Evolutionary conservation across 495 filamentous ascomycete species (phyloP).

Genomic region (Astrocystis sublimbata): DNA sequence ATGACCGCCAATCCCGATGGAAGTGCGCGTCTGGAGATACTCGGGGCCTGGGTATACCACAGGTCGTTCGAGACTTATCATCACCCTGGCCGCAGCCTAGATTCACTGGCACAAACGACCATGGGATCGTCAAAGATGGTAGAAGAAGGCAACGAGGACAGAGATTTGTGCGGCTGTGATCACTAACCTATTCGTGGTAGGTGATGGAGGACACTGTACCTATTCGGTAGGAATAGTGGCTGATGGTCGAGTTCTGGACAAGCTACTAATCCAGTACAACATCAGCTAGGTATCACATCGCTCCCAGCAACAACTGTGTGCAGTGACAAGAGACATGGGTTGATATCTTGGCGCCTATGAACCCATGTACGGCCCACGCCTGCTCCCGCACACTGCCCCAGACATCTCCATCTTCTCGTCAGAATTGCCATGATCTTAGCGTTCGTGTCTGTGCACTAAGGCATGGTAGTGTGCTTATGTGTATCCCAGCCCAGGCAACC

Average conservation of each 20-base stretch:
- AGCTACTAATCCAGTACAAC: background rate
- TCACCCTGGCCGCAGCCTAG: conserved; percentile 18
- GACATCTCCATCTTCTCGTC: conserved; percentile 27
- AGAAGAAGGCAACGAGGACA: conserved; percentile 5
- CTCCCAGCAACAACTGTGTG: conserved; percentile 22
- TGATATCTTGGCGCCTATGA: conserved; percentile 34
- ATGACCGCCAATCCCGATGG: conserved; percentile 13
- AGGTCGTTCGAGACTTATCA: conserved; percentile 16
- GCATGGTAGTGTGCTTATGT: conserved; percentile 20
- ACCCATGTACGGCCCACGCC: conserved; percentile 29
- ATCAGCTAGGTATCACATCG: too few species aligned
- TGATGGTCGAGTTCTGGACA: background rate
- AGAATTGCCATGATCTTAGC: conserved; percentile 31
- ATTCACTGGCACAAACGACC: conserved; percentile 19
- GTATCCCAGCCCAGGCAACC: too few species aligned
- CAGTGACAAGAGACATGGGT: conserved; percentile 26
- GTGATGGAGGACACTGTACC: too few species aligned
- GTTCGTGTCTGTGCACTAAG: conserved; percentile 20
- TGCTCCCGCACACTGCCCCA: conserved; percentile 25
- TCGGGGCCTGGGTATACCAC: background rate
- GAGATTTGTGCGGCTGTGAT: conserved; percentile 2
- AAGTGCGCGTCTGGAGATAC: conserved; percentile 1
- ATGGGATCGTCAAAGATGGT: conserved; percentile 19
- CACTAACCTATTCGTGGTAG: background rate
- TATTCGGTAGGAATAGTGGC: too few species aligned